Evolutionary conservation across 148 eudicot genomes (phyloP), one percentile per base, ranked within the genome.

Genomic region (Vaccinium vitisidaea): DNA sequence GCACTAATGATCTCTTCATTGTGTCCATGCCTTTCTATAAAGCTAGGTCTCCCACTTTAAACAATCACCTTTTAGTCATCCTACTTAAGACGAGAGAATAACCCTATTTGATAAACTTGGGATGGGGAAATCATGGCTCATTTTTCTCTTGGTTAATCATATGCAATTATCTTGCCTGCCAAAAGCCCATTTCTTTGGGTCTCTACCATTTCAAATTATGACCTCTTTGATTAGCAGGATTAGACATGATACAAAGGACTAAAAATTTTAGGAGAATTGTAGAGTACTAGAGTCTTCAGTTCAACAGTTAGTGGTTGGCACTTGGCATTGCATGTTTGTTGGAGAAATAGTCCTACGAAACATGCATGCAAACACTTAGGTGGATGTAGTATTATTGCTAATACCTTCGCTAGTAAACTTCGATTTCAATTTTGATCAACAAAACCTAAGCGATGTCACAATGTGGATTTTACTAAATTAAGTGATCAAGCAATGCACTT

Each of bases 81-180:
- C 25, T 46, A 77, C 19, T 82, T 8, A 56, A 76, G 10, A 80
- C 53, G 69, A 30, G 56, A 49, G 48, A 59, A 77, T 16, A 73
- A 36, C 69, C 80, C 84, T 70, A 54, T 36, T 82, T 39, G 78
- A 58, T 71, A 52, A 88, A 82, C 81, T 77, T 77, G n/a, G 74
- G 55, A 69, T 69, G 67, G 88, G 86, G 89, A 85, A 87, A 69
- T 77, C 84, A 85, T 84, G 82, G 86, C 85, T 79, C 73, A 63
- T 89, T 86, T 86, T 59, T 80, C 46, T 32, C 59, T 19, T 11
- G n/a, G 32, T 55, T 50, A 53, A 55, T 30, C 55, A 12, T 50
- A 80, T 18, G 59, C 39, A 46, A 23, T 49, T 52, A 54, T 21
- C 16, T 15, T 27, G 48, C 23, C 55, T 77, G 53, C 32, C 8